Evolutionary conservation across 2,329 filamentous ascomycete genomes (phyloP).

Genomic region (Onygenales sp.): DNA sequence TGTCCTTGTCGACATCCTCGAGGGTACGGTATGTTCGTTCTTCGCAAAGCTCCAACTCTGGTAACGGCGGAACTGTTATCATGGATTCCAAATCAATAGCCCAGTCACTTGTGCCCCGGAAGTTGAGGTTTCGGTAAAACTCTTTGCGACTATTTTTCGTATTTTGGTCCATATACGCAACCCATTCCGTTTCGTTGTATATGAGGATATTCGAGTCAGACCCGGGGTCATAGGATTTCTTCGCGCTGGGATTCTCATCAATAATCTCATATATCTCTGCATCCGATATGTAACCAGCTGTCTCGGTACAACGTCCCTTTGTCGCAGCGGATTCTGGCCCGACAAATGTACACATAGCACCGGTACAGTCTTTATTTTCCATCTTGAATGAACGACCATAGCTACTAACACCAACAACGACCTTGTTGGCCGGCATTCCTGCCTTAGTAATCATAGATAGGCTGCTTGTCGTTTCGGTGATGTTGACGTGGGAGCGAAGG

Average conservation of each 20-base stretch:
- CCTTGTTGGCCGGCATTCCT: conserved; percentile 23
- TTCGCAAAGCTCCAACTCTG: no score
- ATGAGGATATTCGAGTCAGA: conserved; percentile 20
- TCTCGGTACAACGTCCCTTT: conserved; percentile 29
- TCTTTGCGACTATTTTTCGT: conserved; percentile 16
- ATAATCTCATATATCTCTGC: conserved; percentile 31
- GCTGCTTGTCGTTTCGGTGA: conserved; percentile 26
- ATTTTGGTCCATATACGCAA: conserved; percentile 22
- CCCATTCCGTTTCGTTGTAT: conserved; percentile 24
- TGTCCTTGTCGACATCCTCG: no score
- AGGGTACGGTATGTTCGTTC: no score
- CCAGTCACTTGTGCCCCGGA: conserved; percentile 25
- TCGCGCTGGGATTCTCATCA: conserved; percentile 1
- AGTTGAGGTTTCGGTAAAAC: conserved; percentile 14
- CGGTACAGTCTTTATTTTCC: conserved; percentile 20
- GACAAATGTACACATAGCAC: conserved; percentile 23
- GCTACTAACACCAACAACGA: conserved; percentile 25
- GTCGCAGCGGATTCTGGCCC: conserved; percentile 22
- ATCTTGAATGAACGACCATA: conserved; percentile 31
- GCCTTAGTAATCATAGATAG: conserved; percentile 31
- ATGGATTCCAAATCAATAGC: conserved; percentile 20
- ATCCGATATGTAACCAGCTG: conserved; percentile 30
- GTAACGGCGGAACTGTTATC: no score
- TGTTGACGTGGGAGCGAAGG: conserved; percentile 31
- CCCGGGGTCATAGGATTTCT: conserved; percentile 4